A percentile compares a stretch with the other conserved stretches of the same genome.
Evolutionary conservation across 2,329 filamentous ascomycete species (phyloP).

Genomic region (Eurotiales sp.): DNA sequence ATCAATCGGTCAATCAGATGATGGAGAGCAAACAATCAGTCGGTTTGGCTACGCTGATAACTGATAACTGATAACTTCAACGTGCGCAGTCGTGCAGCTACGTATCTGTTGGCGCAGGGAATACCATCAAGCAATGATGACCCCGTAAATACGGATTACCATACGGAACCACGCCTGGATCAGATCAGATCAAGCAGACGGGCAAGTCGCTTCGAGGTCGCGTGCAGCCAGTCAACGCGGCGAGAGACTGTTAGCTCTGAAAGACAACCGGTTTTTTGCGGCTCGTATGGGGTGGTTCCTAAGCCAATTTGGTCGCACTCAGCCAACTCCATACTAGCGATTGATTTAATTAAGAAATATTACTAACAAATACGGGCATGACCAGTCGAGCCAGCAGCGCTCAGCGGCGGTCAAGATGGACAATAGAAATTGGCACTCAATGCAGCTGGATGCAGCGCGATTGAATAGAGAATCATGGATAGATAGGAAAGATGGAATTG

Average conservation of each 20-base stretch:
- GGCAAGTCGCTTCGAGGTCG: slow-evolving; percentile 3
- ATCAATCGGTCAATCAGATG: background rate
- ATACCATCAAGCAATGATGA: too few species aligned
- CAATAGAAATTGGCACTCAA: background rate
- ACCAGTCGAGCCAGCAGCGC: too few species aligned
- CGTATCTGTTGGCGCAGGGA: too few species aligned
- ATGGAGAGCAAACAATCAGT: background rate
- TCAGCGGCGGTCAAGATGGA: too few species aligned
- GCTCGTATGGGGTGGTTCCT: slow-evolving; percentile 11
- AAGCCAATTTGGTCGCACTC: background rate
- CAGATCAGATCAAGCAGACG: slow-evolving; percentile 2
- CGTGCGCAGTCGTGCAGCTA: too few species aligned
- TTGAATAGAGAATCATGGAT: too few species aligned
- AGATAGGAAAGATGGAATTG: too few species aligned
- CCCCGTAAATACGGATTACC: too few species aligned
- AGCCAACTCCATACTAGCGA: background rate
- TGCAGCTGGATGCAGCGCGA: too few species aligned
- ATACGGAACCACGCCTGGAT: background rate
- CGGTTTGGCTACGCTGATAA: too few species aligned
- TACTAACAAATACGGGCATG: too few species aligned
- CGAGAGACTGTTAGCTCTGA: background rate
- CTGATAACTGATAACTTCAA: too few species aligned
- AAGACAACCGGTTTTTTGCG: slow-evolving; percentile 11
- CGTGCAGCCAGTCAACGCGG: slow-evolving; percentile 5
- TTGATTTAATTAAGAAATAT: background rate